A percentile compares a stretch with the other conserved stretches of the same genome.
These are phyloP conservation scores for Hanseniaspora occidentalis DNA, from an alignment of 805 yeast species.

Conservation along the genomic window DNA sequence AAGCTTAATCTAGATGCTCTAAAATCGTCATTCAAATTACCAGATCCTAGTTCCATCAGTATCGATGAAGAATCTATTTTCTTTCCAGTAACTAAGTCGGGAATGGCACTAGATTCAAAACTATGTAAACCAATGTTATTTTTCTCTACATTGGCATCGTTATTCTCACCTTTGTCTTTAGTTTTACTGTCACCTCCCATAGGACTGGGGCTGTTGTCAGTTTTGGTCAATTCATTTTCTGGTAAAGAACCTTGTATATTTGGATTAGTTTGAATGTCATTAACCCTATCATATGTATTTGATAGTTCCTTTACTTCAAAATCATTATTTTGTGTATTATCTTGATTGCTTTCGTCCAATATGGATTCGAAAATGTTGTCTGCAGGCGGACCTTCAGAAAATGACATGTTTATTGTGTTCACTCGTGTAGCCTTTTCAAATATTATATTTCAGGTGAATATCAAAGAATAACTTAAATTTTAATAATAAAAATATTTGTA, in stretches of 20 bases:
- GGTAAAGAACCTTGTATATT: background rate
- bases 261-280: constrained; percentile 1
- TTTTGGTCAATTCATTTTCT: constrained; percentile 2
- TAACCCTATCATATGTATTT: too few species aligned
- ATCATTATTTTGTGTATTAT: too few species aligned
- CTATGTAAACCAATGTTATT: background rate
- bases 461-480: too few species aligned
- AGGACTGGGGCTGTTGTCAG: background rate
- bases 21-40: constrained; percentile 3
- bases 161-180: background rate
- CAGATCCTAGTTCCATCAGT: constrained; percentile 1
- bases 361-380: too few species aligned
- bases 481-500: too few species aligned
- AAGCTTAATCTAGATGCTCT: constrained; percentile 5
- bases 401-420: too few species aligned
- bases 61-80: constrained; percentile 6
- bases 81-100: background rate
- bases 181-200: background rate
- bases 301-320: too few species aligned
- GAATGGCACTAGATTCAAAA: too few species aligned
- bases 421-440: too few species aligned
- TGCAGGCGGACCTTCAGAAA: too few species aligned
- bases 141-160: background rate
- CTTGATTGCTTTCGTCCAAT: too few species aligned
- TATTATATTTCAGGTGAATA: too few species aligned